phyloP scores from a whole-genome alignment of 2,329 filamentous ascomycete genomes.

The Fusarium albidum region DNA sequence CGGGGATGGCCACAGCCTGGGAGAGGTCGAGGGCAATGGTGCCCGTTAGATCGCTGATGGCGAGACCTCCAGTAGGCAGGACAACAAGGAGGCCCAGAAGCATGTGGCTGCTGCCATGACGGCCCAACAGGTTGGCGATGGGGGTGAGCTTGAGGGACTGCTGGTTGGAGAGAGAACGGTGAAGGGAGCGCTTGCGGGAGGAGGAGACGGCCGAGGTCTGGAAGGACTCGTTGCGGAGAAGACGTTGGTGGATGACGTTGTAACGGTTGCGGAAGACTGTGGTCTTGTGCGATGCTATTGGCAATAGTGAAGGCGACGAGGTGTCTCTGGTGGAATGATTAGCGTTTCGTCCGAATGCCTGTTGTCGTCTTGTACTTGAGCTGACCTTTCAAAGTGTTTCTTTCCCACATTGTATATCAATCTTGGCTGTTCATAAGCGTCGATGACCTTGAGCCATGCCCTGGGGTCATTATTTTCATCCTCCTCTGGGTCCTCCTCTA shows the following conservation, averaged over 20 bases:
- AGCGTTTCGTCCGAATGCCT: conserved; percentile 10
- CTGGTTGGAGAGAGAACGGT: conserved; percentile 68
- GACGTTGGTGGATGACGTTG: conserved; percentile 88
- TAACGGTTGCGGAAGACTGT: conserved; percentile 88
- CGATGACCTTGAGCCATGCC: conserved; percentile 84
- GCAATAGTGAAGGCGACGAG: conserved; percentile 74
- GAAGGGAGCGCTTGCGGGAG: conserved; percentile 61
- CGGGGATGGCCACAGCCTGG: conserved; percentile 82
- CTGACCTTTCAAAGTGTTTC: conserved; percentile 87
- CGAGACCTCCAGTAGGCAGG: conserved; percentile 81
- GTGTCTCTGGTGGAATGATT: conserved; percentile 56
- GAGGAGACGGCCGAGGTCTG: conserved; percentile 80
- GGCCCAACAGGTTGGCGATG: conserved; percentile 77
- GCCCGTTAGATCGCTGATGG: conserved; percentile 86
- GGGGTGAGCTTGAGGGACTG: conserved; percentile 88
- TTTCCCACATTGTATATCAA: conserved; percentile 79
- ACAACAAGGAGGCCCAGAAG: conserved; percentile 84
- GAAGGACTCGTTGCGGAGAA: conserved; percentile 92
- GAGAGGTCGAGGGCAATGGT: conserved; percentile 85
- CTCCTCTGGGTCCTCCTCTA: conserved; percentile 64
- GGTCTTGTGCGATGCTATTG: conserved; percentile 82
- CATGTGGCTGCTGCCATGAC: conserved; percentile 85
- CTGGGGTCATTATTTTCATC: conserved; percentile 73
- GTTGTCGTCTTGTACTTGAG: not conserved
- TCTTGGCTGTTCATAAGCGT: conserved; percentile 85